Conservation (phyloP, 176 grass and related monocot species). For the Microstegium vimineum region DNA sequence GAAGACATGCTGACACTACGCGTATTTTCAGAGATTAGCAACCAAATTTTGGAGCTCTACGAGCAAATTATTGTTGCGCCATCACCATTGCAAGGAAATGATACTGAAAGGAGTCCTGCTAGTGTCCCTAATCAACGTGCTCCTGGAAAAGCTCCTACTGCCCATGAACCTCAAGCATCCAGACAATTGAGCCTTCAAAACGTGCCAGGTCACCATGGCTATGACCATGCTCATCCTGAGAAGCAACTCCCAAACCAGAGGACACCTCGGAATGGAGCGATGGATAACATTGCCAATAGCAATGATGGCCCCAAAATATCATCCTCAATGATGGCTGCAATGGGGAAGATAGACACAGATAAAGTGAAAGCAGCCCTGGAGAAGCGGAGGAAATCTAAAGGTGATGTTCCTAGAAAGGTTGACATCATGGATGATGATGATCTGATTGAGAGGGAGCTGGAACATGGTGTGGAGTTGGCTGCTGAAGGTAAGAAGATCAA, state of each 20-base stretch:
- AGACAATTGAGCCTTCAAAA: conserved; percentile 15
- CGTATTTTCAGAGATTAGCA: conserved; percentile 86
- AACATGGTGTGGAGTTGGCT: conserved; percentile 76
- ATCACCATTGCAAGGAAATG: conserved; percentile 52
- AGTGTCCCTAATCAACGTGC: conserved; percentile 37
- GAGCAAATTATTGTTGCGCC: conserved; percentile 59
- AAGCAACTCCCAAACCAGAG: conserved; percentile 46
- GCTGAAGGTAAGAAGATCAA: conserved; percentile 53
- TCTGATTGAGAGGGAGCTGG: conserved; percentile 78
- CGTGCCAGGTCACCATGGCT: background rate
- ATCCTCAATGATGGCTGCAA: conserved; percentile 48
- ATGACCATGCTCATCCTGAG: conserved; percentile 37
- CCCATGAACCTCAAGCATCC: conserved; percentile 33
- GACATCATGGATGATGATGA: conserved; percentile 64
- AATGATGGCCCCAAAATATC: conserved; percentile 31
- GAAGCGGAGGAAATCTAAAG: conserved; percentile 53
- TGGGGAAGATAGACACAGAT: conserved; percentile 66
- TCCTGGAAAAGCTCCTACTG: conserved; percentile 30
- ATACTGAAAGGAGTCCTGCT: conserved; percentile 52
- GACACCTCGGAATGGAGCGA: conserved; percentile 29
- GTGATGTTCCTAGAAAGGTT: conserved; percentile 50
- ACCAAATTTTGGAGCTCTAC: conserved; percentile 93
- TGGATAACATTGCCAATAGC: background rate
- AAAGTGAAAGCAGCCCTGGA: conserved; percentile 72
- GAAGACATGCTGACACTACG: background rate